Conservation (phyloP, 768 basidiomycete species). For the Ramaria rubella region DNA sequence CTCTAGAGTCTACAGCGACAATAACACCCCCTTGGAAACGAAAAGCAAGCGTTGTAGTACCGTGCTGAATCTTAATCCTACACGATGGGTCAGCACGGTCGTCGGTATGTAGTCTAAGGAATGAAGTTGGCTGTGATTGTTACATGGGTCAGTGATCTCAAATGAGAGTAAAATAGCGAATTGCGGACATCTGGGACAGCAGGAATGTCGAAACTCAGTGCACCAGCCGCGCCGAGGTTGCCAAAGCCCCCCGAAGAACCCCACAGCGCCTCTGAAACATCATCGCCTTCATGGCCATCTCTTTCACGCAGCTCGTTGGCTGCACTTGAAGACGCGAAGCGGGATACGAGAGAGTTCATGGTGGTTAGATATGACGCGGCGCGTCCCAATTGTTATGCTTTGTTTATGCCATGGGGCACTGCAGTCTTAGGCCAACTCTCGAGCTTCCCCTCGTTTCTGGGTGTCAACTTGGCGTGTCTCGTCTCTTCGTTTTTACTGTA, state of each 20-base stretch:
- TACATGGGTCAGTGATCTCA: not conserved
- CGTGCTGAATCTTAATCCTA: conserved; percentile 97
- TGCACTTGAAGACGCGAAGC: conserved; percentile 55
- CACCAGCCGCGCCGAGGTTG: conserved; percentile 55
- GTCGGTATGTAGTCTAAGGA: conserved; percentile 90
- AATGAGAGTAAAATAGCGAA: not conserved
- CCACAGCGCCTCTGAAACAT: conserved; percentile 66
- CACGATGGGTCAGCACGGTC: conserved; percentile 91
- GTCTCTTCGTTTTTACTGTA: no score
- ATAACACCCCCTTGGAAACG: conserved; percentile 95
- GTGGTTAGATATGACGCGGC: conserved; percentile 20
- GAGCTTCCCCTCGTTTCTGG: no score
- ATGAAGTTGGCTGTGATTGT: conserved; percentile 70
- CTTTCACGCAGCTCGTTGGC: conserved; percentile 42
- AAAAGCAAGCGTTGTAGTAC: conserved; percentile 97
- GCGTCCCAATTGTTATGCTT: not conserved
- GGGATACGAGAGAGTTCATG: conserved; percentile 69
- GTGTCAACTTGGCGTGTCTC: no score
- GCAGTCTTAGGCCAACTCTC: no score
- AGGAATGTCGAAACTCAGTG: conserved; percentile 68
- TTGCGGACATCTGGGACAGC: conserved; percentile 66
- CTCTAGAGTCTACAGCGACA: conserved; percentile 98
- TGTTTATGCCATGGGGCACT: not conserved
- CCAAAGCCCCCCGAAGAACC: conserved; percentile 82
- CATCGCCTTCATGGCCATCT: conserved; percentile 52